phyloP scores from a whole-genome alignment of 768 basidiomycete species.

The Albatrellus ellisii region DNA sequence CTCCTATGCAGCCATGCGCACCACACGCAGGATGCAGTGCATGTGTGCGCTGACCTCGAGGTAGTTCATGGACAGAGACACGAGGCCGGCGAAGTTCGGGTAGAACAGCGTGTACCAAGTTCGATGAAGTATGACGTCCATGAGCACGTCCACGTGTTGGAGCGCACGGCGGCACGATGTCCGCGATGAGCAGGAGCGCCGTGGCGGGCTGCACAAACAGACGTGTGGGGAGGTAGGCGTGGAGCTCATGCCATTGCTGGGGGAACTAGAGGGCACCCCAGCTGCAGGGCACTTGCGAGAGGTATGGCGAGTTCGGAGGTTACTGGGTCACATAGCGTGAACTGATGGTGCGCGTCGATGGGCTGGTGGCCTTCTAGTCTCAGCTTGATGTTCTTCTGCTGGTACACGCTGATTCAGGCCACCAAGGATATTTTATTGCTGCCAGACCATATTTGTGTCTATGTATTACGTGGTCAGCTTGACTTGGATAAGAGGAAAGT shows the following conservation, averaged over 20 bases:
- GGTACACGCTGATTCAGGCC: conserved; percentile 78
- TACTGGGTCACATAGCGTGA: conserved; percentile 29
- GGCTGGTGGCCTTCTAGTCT: conserved; percentile 48
- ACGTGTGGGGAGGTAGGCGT: conserved; percentile 56
- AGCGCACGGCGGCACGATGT: conserved; percentile 67
- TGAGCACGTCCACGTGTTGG: conserved; percentile 67
- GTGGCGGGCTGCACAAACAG: conserved; percentile 38
- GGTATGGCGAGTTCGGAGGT: conserved; percentile 49
- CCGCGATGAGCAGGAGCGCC: conserved; percentile 21
- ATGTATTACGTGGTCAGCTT: conserved; percentile 1
- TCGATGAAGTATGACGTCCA: conserved; percentile 92
- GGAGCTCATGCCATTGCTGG: conserved; percentile 79
- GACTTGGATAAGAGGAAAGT: not conserved
- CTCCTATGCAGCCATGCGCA: conserved; percentile 36
- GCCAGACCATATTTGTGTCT: conserved; percentile 38
- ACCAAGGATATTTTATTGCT: conserved; percentile 31
- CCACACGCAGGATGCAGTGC: conserved; percentile 32
- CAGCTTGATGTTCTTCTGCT: conserved; percentile 72
- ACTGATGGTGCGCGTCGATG: conserved; percentile 53
- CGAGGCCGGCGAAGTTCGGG: conserved; percentile 62
- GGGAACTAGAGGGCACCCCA: conserved; percentile 92
- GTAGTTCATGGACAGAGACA: conserved; percentile 79
- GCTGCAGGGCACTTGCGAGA: conserved; percentile 80
- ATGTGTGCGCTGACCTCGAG: conserved; percentile 79
- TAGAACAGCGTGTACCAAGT: conserved; percentile 80